A percentile compares a stretch with the other conserved stretches of the same genome.
Evolutionary conservation across 805 yeast genomes (phyloP).

Genomic region (Candida saitoana): DNA sequence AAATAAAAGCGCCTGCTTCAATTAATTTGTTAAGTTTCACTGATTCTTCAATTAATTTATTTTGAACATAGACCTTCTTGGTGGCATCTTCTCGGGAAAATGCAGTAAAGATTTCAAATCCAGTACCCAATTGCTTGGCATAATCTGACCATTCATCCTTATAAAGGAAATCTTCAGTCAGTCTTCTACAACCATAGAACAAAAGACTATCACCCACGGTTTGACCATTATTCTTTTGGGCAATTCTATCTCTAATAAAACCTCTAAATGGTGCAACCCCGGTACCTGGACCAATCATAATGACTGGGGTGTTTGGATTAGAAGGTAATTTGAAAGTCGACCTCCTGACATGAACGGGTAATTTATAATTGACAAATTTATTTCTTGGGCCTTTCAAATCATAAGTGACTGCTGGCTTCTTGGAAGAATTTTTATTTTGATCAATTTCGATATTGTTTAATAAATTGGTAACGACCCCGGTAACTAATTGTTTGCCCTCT

Average conservation of each 20-base stretch:
- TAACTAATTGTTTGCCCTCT: constrained; percentile 33
- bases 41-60: constrained; percentile 55
- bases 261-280: constrained; percentile 99
- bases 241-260: constrained; percentile 81
- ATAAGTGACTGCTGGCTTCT: constrained; percentile 52
- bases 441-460: constrained; percentile 64
- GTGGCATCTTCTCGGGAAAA: constrained; percentile 70
- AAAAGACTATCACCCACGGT: constrained; percentile 66
- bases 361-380: constrained; percentile 47
- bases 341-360: constrained; percentile 91
- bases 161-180: constrained; percentile 78
- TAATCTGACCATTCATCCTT: constrained; percentile 86
- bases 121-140: constrained; percentile 52
- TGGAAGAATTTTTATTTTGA: constrained; percentile 44
- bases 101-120: constrained; percentile 74
- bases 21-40: constrained; percentile 53
- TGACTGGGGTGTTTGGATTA: constrained; percentile 76
- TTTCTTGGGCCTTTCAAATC: constrained; percentile 82
- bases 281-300: constrained; percentile 96
- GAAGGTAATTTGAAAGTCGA: constrained; percentile 92
- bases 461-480: constrained; percentile 91
- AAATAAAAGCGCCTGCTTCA: constrained; percentile 74
- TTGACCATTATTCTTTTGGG: constrained; percentile 33
- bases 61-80: constrained; percentile 77
- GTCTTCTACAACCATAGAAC: constrained; percentile 84